These are phyloP conservation scores for Penicillium waksmanii DNA, from an alignment of 495 filamentous ascomycete species.

Conservation along the genomic window DNA sequence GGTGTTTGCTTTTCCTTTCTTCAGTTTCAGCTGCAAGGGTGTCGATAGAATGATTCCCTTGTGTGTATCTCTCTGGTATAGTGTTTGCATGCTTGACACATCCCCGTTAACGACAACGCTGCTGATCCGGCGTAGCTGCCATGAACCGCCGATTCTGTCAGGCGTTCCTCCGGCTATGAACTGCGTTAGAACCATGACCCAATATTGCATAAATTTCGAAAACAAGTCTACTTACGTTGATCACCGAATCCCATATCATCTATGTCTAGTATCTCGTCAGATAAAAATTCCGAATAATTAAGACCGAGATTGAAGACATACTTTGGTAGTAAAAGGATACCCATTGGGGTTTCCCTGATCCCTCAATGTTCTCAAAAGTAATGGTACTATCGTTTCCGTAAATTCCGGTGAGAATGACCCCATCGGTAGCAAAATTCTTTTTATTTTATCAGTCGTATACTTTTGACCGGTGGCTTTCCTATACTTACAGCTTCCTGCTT, in stretches of 20 bases:
- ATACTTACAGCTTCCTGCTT: slow-evolving; percentile 47
- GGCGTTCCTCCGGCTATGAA: slow-evolving; percentile 29
- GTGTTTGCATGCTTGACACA: slow-evolving; percentile 21
- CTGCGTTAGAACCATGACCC: slow-evolving; percentile 1
- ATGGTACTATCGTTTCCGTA: slow-evolving; percentile 56
- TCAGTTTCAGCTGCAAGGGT: slow-evolving; percentile 26
- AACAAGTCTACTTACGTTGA: slow-evolving; percentile 25
- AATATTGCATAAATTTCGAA: background rate
- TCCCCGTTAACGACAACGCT: slow-evolving; percentile 31
- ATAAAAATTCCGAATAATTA: background rate
- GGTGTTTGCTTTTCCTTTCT: slow-evolving; percentile 29
- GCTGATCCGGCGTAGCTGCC: slow-evolving; percentile 34
- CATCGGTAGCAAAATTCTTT: slow-evolving; percentile 48
- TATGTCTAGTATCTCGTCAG: slow-evolving; percentile 15
- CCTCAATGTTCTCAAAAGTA: slow-evolving; percentile 51
- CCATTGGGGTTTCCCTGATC: slow-evolving; percentile 56
- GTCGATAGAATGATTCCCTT: slow-evolving; percentile 34
- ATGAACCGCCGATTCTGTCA: slow-evolving; percentile 29
- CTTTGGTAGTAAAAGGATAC: slow-evolving; percentile 56
- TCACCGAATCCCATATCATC: slow-evolving; percentile 36
- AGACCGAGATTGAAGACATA: slow-evolving; percentile 4
- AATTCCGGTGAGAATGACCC: slow-evolving; percentile 50
- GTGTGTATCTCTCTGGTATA: slow-evolving; percentile 33
- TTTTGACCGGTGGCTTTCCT: background rate
- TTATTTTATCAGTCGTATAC: background rate